These are phyloP conservation scores for Lobulomyces angularis DNA, from an alignment of 192 early-diverging fungal genomes.

Conservation along the genomic window DNA sequence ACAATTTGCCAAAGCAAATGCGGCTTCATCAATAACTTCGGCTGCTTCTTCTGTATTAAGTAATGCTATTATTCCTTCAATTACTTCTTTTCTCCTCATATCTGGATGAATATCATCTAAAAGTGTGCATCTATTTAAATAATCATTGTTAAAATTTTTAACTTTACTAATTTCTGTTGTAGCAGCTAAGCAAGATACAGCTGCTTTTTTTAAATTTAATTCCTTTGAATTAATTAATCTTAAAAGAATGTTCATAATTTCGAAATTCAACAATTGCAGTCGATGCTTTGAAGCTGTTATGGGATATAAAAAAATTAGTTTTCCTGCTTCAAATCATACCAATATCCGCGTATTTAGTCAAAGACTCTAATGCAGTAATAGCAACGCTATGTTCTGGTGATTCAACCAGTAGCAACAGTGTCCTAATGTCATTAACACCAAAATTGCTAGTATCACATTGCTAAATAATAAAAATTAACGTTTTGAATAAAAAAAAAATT, in stretches of 20 bases:
- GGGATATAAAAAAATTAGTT: constrained; percentile 4
- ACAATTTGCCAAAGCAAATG: constrained; percentile 33
- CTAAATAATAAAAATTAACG: too few relatives aligned
- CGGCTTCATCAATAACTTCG: constrained; percentile 44
- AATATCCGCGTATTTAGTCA: constrained; percentile 41
- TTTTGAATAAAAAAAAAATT: too few relatives aligned
- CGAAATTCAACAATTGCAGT: constrained; percentile 21
- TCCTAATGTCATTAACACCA: constrained; percentile 28
- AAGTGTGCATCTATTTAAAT: neutral
- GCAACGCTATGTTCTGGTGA: constrained; percentile 31
- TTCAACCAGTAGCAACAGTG: constrained; percentile 30
- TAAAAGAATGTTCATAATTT: constrained; percentile 22
- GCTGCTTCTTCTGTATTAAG: constrained; percentile 22
- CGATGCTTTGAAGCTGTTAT: constrained; percentile 27
- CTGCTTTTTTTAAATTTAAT: constrained; percentile 25
- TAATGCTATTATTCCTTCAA: constrained; percentile 21
- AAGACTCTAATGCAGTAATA: constrained; percentile 21
- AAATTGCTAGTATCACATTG: constrained; percentile 23
- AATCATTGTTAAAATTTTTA: neutral
- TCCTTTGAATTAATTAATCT: constrained; percentile 22
- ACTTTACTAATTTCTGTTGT: constrained; percentile 28
- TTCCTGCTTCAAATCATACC: constrained; percentile 11
- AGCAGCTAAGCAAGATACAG: constrained; percentile 33
- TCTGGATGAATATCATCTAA: constrained; percentile 32
- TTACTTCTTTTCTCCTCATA: constrained; percentile 28